A percentile compares a stretch with the other conserved stretches of the same genome.
phyloP scores from a whole-genome alignment of 1,284 basidiomycete species.

The Boletus semigastroideus region DNA sequence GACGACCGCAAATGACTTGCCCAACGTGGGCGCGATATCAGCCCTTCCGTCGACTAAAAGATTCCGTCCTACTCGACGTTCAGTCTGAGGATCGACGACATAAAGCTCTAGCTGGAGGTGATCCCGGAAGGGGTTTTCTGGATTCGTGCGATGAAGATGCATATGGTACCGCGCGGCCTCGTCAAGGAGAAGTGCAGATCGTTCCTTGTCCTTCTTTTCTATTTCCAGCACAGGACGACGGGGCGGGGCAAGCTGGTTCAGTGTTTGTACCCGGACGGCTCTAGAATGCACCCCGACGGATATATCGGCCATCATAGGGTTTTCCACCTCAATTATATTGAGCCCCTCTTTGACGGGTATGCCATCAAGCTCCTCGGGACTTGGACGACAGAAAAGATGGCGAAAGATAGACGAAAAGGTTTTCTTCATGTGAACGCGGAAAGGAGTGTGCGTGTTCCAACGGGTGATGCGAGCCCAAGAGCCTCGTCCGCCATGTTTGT shows the following conservation, averaged over 20 bases:
- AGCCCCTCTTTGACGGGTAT: conserved; percentile 33
- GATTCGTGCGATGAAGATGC: conserved; percentile 45
- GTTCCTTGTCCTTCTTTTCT: conserved; percentile 35
- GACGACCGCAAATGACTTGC: conserved; percentile 39
- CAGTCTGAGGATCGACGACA: conserved; percentile 35
- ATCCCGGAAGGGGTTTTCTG: conserved; percentile 36
- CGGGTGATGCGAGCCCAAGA: conserved; percentile 58
- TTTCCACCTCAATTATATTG: conserved; percentile 38
- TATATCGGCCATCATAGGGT: conserved; percentile 39
- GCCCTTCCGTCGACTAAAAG: conserved; percentile 40
- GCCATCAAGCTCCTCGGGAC: conserved; percentile 25
- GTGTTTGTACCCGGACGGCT: conserved; percentile 40
- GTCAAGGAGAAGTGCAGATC: conserved; percentile 37
- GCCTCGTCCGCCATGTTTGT: conserved; percentile 33
- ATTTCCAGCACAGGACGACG: conserved; percentile 35
- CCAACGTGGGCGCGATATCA: conserved; percentile 35
- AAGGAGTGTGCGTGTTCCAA: conserved; percentile 54
- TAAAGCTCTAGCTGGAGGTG: conserved; percentile 41
- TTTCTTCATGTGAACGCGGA: conserved; percentile 43
- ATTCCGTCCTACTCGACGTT: conserved; percentile 36
- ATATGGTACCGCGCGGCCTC: conserved; percentile 47
- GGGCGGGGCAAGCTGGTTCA: conserved; percentile 35
- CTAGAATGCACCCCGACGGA: conserved; percentile 38
- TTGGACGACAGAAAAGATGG: conserved; percentile 36
- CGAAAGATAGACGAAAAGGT: conserved; percentile 40